These are phyloP conservation scores for Geranomyces variabilis DNA, from an alignment of 192 early-diverging fungal species.

Conservation along the genomic window DNA sequence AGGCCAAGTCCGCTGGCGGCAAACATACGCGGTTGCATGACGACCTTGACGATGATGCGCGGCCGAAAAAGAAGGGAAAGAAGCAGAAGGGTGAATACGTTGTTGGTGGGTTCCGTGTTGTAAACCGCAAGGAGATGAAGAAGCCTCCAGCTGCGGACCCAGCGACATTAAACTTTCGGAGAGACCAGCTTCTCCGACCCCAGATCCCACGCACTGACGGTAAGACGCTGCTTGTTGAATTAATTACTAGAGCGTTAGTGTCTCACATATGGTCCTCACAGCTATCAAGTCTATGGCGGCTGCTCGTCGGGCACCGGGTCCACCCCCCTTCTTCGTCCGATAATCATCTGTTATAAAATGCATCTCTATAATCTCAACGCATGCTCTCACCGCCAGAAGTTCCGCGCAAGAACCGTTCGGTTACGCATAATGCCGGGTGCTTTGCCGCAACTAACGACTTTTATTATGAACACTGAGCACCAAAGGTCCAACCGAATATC, in stretches of 20 bases:
- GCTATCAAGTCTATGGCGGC: constrained; percentile 7
- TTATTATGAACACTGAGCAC: no score
- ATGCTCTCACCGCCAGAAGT: no score
- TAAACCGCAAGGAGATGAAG: background rate
- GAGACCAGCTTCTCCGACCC: background rate
- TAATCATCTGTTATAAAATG: background rate
- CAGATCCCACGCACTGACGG: background rate
- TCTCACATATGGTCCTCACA: background rate
- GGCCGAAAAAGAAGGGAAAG: background rate
- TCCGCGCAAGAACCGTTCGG: no score
- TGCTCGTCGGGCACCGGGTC: background rate
- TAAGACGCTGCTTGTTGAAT: background rate
- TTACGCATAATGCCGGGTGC: no score
- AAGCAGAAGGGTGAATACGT: constrained; percentile 16
- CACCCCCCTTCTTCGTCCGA: constrained; percentile 4
- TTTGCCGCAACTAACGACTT: no score
- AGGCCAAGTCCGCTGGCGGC: background rate
- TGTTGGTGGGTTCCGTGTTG: constrained; percentile 6
- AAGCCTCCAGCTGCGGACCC: constrained; percentile 6
- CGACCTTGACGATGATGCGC: background rate
- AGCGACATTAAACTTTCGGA: background rate
- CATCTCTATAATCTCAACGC: no score
- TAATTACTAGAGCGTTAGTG: background rate
- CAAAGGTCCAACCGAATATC: no score
- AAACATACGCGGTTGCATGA: constrained; percentile 2